A percentile compares a stretch with the other conserved stretches of the same genome.
Evolutionary conservation across 768 basidiomycete genomes (phyloP).

Genomic region (Leccinum sublutescens): DNA sequence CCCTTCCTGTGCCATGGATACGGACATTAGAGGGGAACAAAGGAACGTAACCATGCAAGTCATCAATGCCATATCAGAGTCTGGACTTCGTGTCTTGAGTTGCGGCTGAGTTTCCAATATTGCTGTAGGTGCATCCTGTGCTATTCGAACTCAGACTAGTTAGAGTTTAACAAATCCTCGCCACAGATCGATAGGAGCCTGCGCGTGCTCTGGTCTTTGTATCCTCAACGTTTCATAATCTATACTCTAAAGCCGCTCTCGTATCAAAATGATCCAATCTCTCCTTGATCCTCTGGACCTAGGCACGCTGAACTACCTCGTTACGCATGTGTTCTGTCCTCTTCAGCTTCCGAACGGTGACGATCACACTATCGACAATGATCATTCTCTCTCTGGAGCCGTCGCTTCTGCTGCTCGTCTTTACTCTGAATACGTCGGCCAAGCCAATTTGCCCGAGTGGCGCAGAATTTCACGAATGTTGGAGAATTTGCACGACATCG

Average conservation of each 20-base stretch:
- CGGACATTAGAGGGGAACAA: too few species aligned
- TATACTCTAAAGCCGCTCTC: not conserved
- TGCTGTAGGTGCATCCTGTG: not conserved
- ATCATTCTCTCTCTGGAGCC: conserved; percentile 25
- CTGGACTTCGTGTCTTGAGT: not conserved
- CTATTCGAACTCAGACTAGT: not conserved
- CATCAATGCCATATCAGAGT: too few species aligned
- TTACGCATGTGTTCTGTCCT: conserved; percentile 43
- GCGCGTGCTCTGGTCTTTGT: not conserved
- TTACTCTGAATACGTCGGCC: conserved; percentile 5
- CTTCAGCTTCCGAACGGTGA: conserved; percentile 38
- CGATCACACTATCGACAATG: conserved; percentile 16
- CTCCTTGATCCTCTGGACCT: not conserved
- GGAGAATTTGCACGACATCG: not conserved
- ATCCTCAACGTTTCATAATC: not conserved
- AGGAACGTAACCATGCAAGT: too few species aligned
- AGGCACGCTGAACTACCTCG: conserved; percentile 19
- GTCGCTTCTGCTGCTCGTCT: conserved; percentile 20
- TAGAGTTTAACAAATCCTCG: not conserved
- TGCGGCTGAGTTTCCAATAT: not conserved
- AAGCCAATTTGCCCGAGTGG: not conserved
- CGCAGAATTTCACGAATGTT: not conserved
- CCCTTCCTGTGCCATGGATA: too few species aligned
- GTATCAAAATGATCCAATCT: not conserved
- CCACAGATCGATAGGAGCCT: not conserved